Percentiles rank a stretch among this genome's conserved stretches.
Evolutionary conservation across 768 basidiomycete genomes (phyloP).

Genomic region (Boletus tylopilopsis): DNA sequence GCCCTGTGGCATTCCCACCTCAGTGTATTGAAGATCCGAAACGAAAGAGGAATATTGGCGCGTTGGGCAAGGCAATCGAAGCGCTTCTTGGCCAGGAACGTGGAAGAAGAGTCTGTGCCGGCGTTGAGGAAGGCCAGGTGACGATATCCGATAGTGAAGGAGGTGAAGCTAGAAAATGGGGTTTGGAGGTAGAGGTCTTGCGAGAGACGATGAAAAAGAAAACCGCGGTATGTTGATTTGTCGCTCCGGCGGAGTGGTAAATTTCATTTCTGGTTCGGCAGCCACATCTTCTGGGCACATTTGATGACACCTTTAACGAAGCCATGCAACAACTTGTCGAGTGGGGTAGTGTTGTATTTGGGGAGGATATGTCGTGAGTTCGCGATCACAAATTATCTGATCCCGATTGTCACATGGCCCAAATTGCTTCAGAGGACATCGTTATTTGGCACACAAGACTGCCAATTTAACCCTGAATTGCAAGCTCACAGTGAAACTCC

Average conservation of each 20-base stretch:
- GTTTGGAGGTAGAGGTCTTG: constrained; percentile 56
- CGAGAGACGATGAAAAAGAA: constrained; percentile 55
- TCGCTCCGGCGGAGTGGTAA: constrained; percentile 6
- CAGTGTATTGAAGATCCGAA: constrained; percentile 75
- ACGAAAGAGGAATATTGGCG: constrained; percentile 69
- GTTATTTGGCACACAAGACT: constrained; percentile 72
- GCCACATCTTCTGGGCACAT: constrained; percentile 53
- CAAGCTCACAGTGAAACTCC: constrained; percentile 56
- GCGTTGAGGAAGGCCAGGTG: constrained; percentile 34
- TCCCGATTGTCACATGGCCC: constrained; percentile 20
- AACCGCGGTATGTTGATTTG: constrained; percentile 43
- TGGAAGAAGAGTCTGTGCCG: constrained; percentile 61
- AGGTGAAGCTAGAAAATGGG: constrained; percentile 76
- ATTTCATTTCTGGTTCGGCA: constrained; percentile 30
- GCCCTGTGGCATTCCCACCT: constrained; percentile 74
- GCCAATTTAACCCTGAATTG: constrained; percentile 67
- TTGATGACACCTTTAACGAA: constrained; percentile 73
- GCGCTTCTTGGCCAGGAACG: constrained; percentile 56
- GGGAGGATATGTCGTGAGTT: constrained; percentile 61
- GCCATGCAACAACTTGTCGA: constrained; percentile 73
- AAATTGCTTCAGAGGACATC: constrained; percentile 51
- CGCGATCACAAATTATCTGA: constrained; percentile 23
- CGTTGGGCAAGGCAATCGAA: constrained; percentile 71
- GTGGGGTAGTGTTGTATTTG: constrained; percentile 70
- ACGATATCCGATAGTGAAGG: constrained; percentile 44